phyloP scores from a whole-genome alignment of 805 yeast genomes.

The Schizosaccharomyces cryophilus region DNA sequence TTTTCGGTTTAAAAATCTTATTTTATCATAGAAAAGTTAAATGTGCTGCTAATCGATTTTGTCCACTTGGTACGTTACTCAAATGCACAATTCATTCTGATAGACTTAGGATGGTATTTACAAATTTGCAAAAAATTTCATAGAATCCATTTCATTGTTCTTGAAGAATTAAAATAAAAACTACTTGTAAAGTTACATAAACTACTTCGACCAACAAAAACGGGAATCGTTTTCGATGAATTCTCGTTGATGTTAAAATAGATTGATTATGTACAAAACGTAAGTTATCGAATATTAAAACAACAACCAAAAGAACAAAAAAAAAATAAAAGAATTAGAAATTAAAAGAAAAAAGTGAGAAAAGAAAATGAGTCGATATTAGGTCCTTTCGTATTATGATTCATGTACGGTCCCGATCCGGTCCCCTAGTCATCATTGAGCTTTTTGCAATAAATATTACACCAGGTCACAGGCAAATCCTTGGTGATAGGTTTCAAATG shows the following conservation, averaged over 20 bases:
- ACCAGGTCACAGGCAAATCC: constrained; percentile 7
- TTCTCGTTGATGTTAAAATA: background rate
- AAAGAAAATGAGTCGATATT: no score
- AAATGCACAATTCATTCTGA: no score
- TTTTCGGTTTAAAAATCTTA: no score
- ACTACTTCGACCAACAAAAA: no score
- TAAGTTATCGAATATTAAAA: background rate
- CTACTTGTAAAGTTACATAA: background rate
- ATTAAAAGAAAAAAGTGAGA: background rate
- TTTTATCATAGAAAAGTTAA: no score
- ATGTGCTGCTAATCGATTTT: no score
- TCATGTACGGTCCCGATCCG: no score
- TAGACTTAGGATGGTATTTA: no score
- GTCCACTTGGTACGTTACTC: no score
- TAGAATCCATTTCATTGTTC: background rate
- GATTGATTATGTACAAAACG: background rate
- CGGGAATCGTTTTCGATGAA: no score
- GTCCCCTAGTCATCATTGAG: no score
- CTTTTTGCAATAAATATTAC: constrained; percentile 2
- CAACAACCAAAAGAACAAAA: background rate
- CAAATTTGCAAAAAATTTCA: background rate
- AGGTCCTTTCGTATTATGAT: no score
- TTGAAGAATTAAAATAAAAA: background rate
- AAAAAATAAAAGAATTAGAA: background rate
- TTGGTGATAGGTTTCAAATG: constrained; percentile 31